Evolutionary conservation across 2,329 filamentous ascomycete species (phyloP), one percentile per base, ranked within the genome.

Genomic region (Bipolaris victoriae): DNA sequence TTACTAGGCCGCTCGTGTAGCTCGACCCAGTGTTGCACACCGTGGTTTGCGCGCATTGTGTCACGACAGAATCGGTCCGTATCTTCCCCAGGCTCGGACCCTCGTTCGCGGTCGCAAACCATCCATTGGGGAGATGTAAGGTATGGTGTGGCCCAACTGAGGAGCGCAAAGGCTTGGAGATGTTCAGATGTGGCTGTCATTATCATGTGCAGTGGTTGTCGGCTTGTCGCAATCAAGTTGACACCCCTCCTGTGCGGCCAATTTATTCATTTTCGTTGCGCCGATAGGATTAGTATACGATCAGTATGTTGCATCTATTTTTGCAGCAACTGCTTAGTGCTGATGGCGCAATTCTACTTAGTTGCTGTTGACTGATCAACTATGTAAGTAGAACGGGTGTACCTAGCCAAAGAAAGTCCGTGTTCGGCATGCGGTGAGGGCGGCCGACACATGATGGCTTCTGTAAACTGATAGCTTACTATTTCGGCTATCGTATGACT

Each of bases 131-230:
- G 53, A 13, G 63, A 65, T n/a, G 50, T 57, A 48, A 72, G 55
- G 53, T 62, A 59, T 13, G 57, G 62, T n/a, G 53, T 53, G 24
- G 66, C 68, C 67, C 69, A 72, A 52, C 52, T 44, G 20, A 71
- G 15, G 9, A 63, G 50, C 20, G 61, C 63, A 53, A 70, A 71
- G 31, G 52, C 55, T 49, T 70, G 59, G 49, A 65, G 53, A 20
- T 58, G 40, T 33, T 61, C 52, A 18, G 62, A 46, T 20, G 41
- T 50, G 47, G 49, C 43, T 15, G 56, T 37, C 61, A 61, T 66
- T 16, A 31, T 13, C 9, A 10, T 29, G 53, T 50, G 45, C 40
- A n/a, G 35, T 22, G 5, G n/a, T 22, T 40, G 50, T 5, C n/a
- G 24, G 10, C 49, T 45, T 33, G 33, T 24, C 29, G 31, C 11